Evolutionary conservation across 2,329 filamentous ascomycete species (phyloP).

Genomic region (Diaporthe helianthi): DNA sequence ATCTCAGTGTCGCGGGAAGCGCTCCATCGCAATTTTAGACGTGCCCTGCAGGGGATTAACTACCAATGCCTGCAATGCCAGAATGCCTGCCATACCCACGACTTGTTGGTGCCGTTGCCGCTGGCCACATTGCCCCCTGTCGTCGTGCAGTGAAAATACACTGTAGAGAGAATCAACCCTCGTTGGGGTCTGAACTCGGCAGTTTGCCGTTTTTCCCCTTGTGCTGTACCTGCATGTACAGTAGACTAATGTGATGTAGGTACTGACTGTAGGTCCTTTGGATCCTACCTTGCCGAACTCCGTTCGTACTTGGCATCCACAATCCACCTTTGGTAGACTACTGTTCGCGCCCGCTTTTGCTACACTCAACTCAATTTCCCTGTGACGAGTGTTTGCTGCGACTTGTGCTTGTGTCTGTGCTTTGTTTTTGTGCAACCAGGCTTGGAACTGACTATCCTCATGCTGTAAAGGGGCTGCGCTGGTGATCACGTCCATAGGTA

Average conservation of each 20-base stretch:
- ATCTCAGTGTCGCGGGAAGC: slow-evolving; percentile 1
- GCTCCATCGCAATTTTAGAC: slow-evolving; percentile 34
- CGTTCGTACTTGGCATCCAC: background rate
- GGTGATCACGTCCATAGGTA: slow-evolving; percentile 16
- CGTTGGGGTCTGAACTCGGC: background rate
- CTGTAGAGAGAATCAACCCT: background rate
- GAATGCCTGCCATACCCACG: background rate
- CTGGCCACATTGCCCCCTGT: slow-evolving; percentile 13
- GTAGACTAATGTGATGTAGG: too few relatives aligned
- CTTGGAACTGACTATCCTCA: slow-evolving; percentile 22
- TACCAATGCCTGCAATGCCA: background rate
- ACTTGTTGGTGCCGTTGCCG: slow-evolving; percentile 23
- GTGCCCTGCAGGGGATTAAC: slow-evolving; percentile 24
- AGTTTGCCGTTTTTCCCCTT: slow-evolving; percentile 2
- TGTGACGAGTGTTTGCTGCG: background rate
- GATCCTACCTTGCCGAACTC: background rate
- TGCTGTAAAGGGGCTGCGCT: slow-evolving; percentile 18
- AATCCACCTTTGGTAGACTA: background rate
- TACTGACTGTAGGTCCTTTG: too few relatives aligned
- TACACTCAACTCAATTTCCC: slow-evolving; percentile 17
- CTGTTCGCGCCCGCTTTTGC: background rate
- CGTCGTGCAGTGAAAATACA: background rate
- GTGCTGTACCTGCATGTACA: slow-evolving; percentile 8
- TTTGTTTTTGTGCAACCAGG: slow-evolving; percentile 13
- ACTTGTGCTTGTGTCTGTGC: background rate